A percentile compares a stretch with the other conserved stretches of the same genome.
Conservation (phyloP, 768 basidiomycete species). For the Gymnopilus dilepis region DNA sequence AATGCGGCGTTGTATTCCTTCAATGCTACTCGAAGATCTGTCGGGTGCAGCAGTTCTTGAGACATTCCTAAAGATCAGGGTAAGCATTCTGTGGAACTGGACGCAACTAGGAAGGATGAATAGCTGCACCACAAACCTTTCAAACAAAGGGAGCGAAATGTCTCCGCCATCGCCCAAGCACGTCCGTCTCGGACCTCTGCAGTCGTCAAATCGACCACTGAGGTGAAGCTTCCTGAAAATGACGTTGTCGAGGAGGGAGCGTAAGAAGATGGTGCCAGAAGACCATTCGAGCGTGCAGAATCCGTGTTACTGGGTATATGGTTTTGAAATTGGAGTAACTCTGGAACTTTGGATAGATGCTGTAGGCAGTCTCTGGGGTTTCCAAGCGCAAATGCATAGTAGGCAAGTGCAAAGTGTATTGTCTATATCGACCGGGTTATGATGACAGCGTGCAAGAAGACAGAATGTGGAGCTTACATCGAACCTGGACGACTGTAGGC, state of each 20-base stretch:
- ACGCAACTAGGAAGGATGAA: not conserved
- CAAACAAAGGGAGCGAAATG: conserved; percentile 76
- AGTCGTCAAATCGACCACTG: conserved; percentile 43
- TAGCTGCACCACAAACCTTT: conserved; percentile 69
- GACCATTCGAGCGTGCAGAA: conserved; percentile 44
- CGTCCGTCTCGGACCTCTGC: conserved; percentile 71
- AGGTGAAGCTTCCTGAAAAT: conserved; percentile 53
- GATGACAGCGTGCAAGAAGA: not conserved
- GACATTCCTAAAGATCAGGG: conserved; percentile 65
- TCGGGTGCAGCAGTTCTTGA: conserved; percentile 61
- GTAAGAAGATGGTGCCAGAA: conserved; percentile 34
- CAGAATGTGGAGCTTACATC: conserved; percentile 51
- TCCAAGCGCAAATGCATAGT: conserved; percentile 80
- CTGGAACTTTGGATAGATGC: conserved; percentile 59
- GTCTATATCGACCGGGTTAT: conserved; percentile 48
- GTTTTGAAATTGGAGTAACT: conserved; percentile 56
- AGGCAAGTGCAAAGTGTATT: conserved; percentile 70
- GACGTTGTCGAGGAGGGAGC: conserved; percentile 52
- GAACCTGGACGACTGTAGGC: conserved; percentile 51
- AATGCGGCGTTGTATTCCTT: conserved; percentile 58
- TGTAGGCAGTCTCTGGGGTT: conserved; percentile 66
- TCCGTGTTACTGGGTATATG: conserved; percentile 50
- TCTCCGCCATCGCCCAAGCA: conserved; percentile 75
- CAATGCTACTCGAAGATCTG: conserved; percentile 57
- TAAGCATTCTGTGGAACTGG: conserved; percentile 5